Percentiles rank a stretch among this genome's conserved stretches.
phyloP scores from a whole-genome alignment of 2,329 filamentous ascomycete species.

The Gliomastix tumulicola region DNA sequence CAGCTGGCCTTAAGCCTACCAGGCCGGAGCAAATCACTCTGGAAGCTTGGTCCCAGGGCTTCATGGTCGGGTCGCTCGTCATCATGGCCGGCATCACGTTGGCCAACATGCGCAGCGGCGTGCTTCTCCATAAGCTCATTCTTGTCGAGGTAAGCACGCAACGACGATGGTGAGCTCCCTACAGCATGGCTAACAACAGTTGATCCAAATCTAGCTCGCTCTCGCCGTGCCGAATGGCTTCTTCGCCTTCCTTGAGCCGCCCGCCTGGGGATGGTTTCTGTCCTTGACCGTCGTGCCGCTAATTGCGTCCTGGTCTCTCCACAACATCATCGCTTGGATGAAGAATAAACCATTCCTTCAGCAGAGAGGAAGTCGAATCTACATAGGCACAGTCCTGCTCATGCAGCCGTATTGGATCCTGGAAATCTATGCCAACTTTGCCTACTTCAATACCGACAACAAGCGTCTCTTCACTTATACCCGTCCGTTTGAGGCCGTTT shows the following conservation, averaged over 20 bases:
- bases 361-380: slow-evolving; percentile 40
- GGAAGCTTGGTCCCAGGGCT: slow-evolving; percentile 39
- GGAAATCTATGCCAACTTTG: slow-evolving; percentile 59
- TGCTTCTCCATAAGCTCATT: slow-evolving; percentile 43
- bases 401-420: slow-evolving; percentile 58
- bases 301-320: slow-evolving; percentile 55
- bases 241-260: slow-evolving; percentile 46
- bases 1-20: slow-evolving; percentile 10
- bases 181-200: too few species aligned
- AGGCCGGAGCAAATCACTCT: slow-evolving; percentile 17
- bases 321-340: slow-evolving; percentile 63
- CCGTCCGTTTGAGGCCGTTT: slow-evolving; percentile 52
- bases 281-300: slow-evolving; percentile 53
- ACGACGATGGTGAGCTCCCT: too few species aligned
- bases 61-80: slow-evolving; percentile 38
- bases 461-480: slow-evolving; percentile 45
- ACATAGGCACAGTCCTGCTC: slow-evolving; percentile 50
- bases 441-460: slow-evolving; percentile 51
- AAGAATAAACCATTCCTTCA: slow-evolving; percentile 56
- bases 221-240: slow-evolving; percentile 50
- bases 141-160: slow-evolving; percentile 36
- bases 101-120: slow-evolving; percentile 36
- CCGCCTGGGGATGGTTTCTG: slow-evolving; percentile 57
- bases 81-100: slow-evolving; percentile 40
- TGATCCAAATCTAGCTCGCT: too few species aligned